Percentiles rank a stretch among this genome's conserved stretches.
phyloP scores from a whole-genome alignment of 768 basidiomycete species.

The Leucocoprinus birnbaumii region DNA sequence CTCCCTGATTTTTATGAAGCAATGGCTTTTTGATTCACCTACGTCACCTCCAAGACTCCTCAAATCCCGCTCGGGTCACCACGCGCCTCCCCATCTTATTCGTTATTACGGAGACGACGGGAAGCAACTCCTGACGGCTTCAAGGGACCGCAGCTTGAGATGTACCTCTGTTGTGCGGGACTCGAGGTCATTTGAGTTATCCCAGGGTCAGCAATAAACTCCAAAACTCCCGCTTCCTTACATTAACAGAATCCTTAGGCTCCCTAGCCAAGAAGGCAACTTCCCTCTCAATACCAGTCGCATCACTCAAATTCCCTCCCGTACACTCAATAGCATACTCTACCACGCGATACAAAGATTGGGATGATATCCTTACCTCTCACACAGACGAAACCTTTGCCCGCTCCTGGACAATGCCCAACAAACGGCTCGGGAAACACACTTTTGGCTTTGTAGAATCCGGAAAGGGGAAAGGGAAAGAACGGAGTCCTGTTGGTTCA shows the following conservation, averaged over 20 bases:
- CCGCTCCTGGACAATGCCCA: conserved; percentile 84
- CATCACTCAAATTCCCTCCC: conserved; percentile 82
- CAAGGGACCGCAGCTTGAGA: conserved; percentile 83
- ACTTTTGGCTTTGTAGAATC: conserved; percentile 59
- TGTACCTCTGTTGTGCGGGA: conserved; percentile 94
- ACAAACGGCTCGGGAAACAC: conserved; percentile 79
- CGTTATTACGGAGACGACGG: conserved; percentile 98
- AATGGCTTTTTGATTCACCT: conserved; percentile 97
- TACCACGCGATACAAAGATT: conserved; percentile 82
- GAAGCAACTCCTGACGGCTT: conserved; percentile 88
- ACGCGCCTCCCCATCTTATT: conserved; percentile 86
- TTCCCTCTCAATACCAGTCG: conserved; percentile 70
- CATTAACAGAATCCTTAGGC: conserved; percentile 38
- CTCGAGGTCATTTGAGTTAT: conserved; percentile 91
- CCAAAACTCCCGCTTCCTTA: not conserved
- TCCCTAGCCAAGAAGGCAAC: conserved; percentile 82
- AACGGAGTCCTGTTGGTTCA: conserved; percentile 44
- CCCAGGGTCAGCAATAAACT: conserved; percentile 61
- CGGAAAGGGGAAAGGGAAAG: conserved; percentile 45
- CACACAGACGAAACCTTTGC: conserved; percentile 82
- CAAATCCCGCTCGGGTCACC: conserved; percentile 92
- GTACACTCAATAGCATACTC: conserved; percentile 80
- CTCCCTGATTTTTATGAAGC: conserved; percentile 42
- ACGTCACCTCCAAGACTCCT: conserved; percentile 81
- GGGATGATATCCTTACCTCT: conserved; percentile 95